Evolutionary conservation across 1,139 yeast genomes (phyloP).

Genomic region (Lizanozyma gosingica): DNA sequence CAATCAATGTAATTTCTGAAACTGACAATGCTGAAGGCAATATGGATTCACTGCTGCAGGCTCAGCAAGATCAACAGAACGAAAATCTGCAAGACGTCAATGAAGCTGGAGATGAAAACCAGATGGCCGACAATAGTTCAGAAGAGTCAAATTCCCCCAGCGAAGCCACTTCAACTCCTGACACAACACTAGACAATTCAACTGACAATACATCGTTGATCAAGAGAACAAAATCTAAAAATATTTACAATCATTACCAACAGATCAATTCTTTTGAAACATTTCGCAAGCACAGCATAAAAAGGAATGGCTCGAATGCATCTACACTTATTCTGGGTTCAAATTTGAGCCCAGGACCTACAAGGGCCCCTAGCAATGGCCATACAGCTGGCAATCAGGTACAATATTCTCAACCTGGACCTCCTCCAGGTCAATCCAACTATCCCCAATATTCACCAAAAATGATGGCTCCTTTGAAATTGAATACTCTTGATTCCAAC

Average conservation of each 20-base stretch:
- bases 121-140: neutral
- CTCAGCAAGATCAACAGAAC: neutral
- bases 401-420: neutral
- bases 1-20: neutral
- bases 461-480: neutral
- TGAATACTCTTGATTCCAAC: neutral
- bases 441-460: neutral
- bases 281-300: neutral
- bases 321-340: neutral
- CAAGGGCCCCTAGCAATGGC: neutral
- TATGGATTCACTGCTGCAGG: no score
- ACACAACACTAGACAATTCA: neutral
- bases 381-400: neutral
- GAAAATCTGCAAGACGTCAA: neutral
- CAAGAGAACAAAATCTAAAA: conserved; percentile 11
- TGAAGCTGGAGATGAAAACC: neutral
- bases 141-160: neutral
- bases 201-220: neutral
- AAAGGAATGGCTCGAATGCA: neutral
- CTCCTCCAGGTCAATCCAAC: neutral
- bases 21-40: no score
- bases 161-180: neutral
- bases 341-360: neutral
- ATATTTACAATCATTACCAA: conserved; percentile 14
- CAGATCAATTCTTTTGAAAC: conserved; percentile 7